Base-by-base conservation (phyloP, 1,284 basidiomycete genomes). In the Ganoderma lucidum region DNA sequence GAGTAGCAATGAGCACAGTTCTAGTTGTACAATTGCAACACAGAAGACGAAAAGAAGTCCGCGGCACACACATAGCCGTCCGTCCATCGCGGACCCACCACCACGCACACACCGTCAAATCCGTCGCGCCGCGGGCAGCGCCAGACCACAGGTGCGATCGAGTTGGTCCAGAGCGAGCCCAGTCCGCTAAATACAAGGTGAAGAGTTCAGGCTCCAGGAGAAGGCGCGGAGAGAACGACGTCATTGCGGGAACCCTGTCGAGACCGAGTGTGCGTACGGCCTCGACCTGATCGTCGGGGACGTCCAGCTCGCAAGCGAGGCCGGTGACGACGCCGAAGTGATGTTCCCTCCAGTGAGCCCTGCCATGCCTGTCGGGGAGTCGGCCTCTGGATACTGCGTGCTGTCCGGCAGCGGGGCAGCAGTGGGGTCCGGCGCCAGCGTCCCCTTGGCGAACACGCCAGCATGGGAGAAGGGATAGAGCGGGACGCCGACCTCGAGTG, bases 391-490 rank as follows among this genome's bases (percentile, higher is more conserved):
- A 66, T 75, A 81, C 62, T 74, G 73, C 45, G 74, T 71, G 75
- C 73, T 76, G 63, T 78, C 75, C 28, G 81, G 81, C 14, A 82
- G 76, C 39, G 80, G 80, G 39, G 80, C 80, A 62, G 74, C 70
- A 17, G 75, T 69, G 35, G 67, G 74, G 63, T 76, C 77, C 39
- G 67, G 69, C 6, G 75, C 75, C 30, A 71, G 66, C 42, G 73
- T 75, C 59, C 75, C 74, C 70, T 81, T 80, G 60, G 78, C 80
- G 81, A 92, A 94, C 32, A 92, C 79, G 14, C 88, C 85, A 64
- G 86, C 83, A 75, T 90, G 89, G 28, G 93, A 93, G 78, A 93
- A 93, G 1, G 91, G 91, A 81, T 92, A 94, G 56, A 94, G 83
- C 1, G 93, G 93, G 28, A 93, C 84, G 39, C 90, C 90, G 67